These are phyloP conservation scores for Thielaviopsis punctulata DNA, from an alignment of 2,329 filamentous ascomycete species.

Conservation along the genomic window DNA sequence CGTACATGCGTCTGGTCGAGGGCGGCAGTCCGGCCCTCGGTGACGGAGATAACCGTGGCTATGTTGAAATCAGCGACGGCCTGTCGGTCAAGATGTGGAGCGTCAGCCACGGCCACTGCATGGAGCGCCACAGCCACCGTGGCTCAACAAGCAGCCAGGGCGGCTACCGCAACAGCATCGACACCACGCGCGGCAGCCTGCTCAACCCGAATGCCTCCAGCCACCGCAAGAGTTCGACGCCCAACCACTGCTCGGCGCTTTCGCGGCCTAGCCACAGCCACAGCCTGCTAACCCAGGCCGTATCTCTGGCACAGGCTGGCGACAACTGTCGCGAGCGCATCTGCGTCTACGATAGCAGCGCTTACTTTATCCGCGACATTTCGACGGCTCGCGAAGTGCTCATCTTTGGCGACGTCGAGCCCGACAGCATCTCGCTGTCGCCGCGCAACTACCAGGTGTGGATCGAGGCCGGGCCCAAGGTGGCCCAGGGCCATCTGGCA, in stretches of 20 bases:
- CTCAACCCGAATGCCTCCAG: constrained; percentile 13
- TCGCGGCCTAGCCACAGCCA: constrained; percentile 9
- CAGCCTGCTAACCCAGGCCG: constrained; percentile 11
- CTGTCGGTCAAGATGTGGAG: constrained; percentile 77
- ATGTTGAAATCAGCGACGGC: constrained; percentile 75
- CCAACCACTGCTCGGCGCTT: constrained; percentile 2
- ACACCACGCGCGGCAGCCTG: constrained; percentile 21
- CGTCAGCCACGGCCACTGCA: constrained; percentile 81
- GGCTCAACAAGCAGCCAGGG: constrained; percentile 34
- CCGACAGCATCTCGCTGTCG: constrained; percentile 65
- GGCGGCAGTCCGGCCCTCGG: constrained; percentile 75
- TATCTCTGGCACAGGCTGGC: constrained; percentile 12
- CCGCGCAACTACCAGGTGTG: constrained; percentile 73
- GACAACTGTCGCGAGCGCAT: constrained; percentile 27
- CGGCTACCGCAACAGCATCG: constrained; percentile 32
- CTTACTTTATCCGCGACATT: constrained; percentile 77
- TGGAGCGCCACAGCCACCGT: constrained; percentile 52
- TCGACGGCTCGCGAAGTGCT: constrained; percentile 59
- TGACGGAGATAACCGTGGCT: constrained; percentile 63
- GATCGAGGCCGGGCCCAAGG: constrained; percentile 75
- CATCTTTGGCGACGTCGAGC: constrained; percentile 91
- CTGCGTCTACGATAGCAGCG: constrained; percentile 74
- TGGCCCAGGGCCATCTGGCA: constrained; percentile 51
- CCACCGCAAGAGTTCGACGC: constrained; percentile 7
- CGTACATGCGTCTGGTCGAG: constrained; percentile 74